These are phyloP conservation scores for Curvularia sp. DNA, from an alignment of 2,329 filamentous ascomycete genomes.

Conservation along the genomic window DNA sequence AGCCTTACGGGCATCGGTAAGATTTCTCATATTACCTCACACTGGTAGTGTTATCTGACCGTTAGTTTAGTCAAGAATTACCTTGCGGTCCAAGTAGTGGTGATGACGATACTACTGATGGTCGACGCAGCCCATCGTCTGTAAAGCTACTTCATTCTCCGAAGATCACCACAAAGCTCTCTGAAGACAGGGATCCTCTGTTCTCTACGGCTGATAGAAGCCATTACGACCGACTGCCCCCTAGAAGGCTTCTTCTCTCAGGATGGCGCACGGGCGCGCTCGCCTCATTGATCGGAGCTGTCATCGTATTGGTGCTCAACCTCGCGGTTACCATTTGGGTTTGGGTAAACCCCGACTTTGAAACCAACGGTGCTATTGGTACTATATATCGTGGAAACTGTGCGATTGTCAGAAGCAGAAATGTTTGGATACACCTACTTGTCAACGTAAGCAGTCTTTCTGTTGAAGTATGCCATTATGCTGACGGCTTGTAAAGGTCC, in stretches of 20 bases:
- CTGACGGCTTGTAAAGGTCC: slow-evolving; percentile 53
- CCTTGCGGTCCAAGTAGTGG: neutral
- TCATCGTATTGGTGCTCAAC: neutral
- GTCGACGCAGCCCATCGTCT: neutral
- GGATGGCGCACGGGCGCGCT: slow-evolving; percentile 3
- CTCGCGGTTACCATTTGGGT: slow-evolving; percentile 3
- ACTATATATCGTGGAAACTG: slow-evolving; percentile 1
- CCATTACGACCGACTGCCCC: neutral
- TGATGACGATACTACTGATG: too few species aligned
- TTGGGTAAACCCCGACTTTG: neutral
- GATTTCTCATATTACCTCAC: neutral
- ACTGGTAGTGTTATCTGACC: neutral
- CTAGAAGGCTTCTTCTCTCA: neutral
- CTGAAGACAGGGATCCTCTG: neutral
- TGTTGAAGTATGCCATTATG: too few species aligned
- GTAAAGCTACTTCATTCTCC: neutral
- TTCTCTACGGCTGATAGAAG: neutral
- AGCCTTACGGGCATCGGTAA: neutral
- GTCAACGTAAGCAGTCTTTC: neutral
- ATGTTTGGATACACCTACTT: neutral
- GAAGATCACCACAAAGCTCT: neutral
- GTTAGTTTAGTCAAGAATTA: neutral
- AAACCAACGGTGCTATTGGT: neutral
- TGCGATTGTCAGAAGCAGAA: neutral
- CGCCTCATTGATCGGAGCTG: neutral